A percentile compares a stretch with the other conserved stretches of the same genome.
These are phyloP conservation scores for Trichoderma sp. DNA, from an alignment of 2,329 filamentous ascomycete genomes.

Conservation along the genomic window DNA sequence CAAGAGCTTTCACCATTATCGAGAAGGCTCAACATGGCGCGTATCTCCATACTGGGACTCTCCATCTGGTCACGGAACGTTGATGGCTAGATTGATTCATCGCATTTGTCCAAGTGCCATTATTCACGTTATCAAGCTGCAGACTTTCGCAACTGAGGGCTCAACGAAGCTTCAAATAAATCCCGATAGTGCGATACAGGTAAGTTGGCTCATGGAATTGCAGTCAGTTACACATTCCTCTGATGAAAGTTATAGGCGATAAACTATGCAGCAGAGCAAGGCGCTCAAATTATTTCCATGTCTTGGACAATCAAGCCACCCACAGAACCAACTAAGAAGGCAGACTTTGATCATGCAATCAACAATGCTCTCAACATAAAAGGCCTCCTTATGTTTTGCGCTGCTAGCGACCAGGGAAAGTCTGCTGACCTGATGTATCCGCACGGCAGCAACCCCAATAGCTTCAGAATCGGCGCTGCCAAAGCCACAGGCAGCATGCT, in stretches of 20 bases:
- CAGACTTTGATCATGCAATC: neutral
- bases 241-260: neutral
- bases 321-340: neutral
- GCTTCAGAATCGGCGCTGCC: slow-evolving; percentile 7
- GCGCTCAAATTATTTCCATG: slow-evolving; percentile 1
- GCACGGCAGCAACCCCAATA: neutral
- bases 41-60: slow-evolving; percentile 3
- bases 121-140: slow-evolving; percentile 5
- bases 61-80: neutral
- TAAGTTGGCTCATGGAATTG: neutral
- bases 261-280: neutral
- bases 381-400: slow-evolving; percentile 7
- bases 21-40: neutral
- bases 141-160: neutral
- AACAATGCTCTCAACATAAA: neutral
- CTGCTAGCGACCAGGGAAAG: neutral
- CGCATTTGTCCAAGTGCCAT: neutral
- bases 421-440: neutral
- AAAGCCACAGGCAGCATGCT: neutral
- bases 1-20: neutral
- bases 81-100: slow-evolving; percentile 5
- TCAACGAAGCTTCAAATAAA: neutral
- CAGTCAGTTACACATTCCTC: neutral
- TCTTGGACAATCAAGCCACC: slow-evolving; percentile 9
- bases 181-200: neutral